Conservation (phyloP, 495 filamentous ascomycete genomes). For the Penicillium diatomitis region DNA sequence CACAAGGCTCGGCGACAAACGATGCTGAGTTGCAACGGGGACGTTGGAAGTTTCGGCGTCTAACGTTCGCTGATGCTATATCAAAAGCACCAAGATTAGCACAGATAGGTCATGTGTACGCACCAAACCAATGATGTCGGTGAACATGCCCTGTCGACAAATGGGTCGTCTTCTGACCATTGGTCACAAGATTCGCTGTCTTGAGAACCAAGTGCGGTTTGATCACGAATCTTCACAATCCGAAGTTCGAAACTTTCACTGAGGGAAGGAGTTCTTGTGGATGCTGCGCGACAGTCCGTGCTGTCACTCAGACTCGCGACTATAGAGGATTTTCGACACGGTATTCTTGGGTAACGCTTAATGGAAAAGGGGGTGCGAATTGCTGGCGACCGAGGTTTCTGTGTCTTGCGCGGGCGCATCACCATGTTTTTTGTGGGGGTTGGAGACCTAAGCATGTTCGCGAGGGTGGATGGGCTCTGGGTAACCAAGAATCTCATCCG, state of each 20-base stretch:
- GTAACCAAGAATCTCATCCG: slow-evolving; percentile 11
- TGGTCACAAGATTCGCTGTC: neutral
- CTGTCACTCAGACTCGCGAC: slow-evolving; percentile 1
- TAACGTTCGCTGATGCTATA: neutral
- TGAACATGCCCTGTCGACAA: slow-evolving; percentile 6
- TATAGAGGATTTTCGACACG: slow-evolving; percentile 20
- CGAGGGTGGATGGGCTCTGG: slow-evolving; percentile 6
- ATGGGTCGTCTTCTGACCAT: slow-evolving; percentile 8
- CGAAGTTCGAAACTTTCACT: slow-evolving; percentile 14
- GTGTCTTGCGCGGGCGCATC: slow-evolving; percentile 7
- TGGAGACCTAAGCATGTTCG: slow-evolving; percentile 14
- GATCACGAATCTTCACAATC: slow-evolving; percentile 10
- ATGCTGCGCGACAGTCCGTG: slow-evolving; percentile 8
- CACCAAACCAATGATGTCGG: too few species aligned
- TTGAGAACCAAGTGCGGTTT: neutral
- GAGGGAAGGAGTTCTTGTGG: slow-evolving; percentile 21
- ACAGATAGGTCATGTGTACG: too few species aligned
- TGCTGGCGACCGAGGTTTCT: neutral
- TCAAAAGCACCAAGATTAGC: too few species aligned
- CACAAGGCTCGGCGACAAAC: neutral
- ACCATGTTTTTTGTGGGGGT: slow-evolving; percentile 3
- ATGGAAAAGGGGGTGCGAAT: slow-evolving; percentile 6
- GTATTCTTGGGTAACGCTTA: slow-evolving; percentile 16
- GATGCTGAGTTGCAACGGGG: neutral
- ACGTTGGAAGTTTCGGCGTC: neutral